These are phyloP conservation scores for Pseudogymnoascus sp. DNA, from an alignment of 2,329 filamentous ascomycete genomes.

Conservation along the genomic window DNA sequence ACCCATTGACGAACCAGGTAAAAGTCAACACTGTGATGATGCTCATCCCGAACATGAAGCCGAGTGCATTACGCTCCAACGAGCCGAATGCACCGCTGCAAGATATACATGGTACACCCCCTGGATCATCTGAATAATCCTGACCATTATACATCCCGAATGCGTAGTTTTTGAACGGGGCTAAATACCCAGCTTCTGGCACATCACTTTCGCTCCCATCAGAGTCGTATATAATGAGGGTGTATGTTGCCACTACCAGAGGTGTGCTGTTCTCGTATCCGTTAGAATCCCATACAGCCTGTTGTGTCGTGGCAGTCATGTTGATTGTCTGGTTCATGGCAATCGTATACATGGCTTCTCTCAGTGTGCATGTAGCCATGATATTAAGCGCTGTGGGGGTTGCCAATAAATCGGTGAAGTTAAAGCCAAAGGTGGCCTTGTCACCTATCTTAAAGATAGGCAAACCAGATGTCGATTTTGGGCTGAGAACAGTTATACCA, in stretches of 20 bases:
- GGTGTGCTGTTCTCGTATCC: conserved; percentile 28
- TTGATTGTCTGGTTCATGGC: conserved; percentile 54
- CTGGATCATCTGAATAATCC: conserved; percentile 40
- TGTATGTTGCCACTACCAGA: conserved; percentile 48
- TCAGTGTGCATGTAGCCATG: conserved; percentile 45
- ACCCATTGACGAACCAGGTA: conserved; percentile 53
- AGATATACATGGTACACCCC: neutral
- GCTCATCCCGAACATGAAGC: conserved; percentile 46
- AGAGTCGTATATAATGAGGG: conserved; percentile 53
- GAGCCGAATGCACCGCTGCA: conserved; percentile 40
- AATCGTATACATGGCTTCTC: conserved; percentile 48
- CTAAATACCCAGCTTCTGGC: conserved; percentile 47
- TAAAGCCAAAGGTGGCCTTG: conserved; percentile 52
- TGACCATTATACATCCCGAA: conserved; percentile 51
- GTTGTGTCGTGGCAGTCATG: conserved; percentile 38
- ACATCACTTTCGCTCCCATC: conserved; percentile 42
- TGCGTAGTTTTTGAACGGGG: conserved; percentile 38
- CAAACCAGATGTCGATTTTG: conserved; percentile 35
- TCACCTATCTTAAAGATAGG: conserved; percentile 53
- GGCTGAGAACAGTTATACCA: conserved; percentile 44
- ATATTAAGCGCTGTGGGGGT: conserved; percentile 53
- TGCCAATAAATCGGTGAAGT: conserved; percentile 52
- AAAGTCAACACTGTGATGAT: conserved; percentile 50
- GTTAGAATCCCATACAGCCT: conserved; percentile 25
- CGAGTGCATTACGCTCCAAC: conserved; percentile 40